These are phyloP conservation scores for Clitoria ternatea DNA, from an alignment of 306 rosid genomes.

Conservation along the genomic window DNA sequence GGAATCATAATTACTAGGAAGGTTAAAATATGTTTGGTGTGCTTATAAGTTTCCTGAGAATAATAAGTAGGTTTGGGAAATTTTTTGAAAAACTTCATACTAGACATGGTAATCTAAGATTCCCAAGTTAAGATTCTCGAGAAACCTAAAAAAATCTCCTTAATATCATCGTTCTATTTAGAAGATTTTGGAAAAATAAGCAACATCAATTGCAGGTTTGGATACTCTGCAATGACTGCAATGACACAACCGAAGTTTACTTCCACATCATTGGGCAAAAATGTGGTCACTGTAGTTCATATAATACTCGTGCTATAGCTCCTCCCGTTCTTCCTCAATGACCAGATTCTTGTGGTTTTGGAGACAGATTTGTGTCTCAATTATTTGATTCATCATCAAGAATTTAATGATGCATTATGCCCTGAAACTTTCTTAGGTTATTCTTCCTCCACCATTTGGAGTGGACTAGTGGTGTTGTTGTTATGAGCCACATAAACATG, in stretches of 20 bases:
- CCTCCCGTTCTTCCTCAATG: constrained; percentile 92
- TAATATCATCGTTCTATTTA: not conserved
- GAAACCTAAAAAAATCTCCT: too few relatives aligned
- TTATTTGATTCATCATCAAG: constrained; percentile 22
- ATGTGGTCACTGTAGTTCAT: constrained; percentile 90
- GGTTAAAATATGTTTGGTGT: too few relatives aligned
- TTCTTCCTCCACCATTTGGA: constrained; percentile 33
- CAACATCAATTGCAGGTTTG: constrained; percentile 64
- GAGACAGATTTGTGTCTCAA: not conserved
- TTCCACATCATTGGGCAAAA: constrained; percentile 88
- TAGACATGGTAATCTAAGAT: too few relatives aligned
- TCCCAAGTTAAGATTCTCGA: too few relatives aligned
- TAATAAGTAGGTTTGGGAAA: too few relatives aligned
- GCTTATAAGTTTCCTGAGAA: too few relatives aligned
- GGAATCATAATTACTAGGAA: too few relatives aligned
- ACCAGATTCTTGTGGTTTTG: constrained; percentile 27
- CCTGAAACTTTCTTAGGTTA: constrained; percentile 25
- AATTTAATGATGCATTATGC: constrained; percentile 23
- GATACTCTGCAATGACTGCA: constrained; percentile 96
- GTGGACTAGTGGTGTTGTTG: constrained; percentile 18
- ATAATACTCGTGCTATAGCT: constrained; percentile 81
- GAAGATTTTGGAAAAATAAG: constrained; percentile 20
- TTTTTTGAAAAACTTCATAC: too few relatives aligned
- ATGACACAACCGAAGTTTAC: constrained; percentile 84
- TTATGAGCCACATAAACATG: constrained; percentile 24